A percentile compares a stretch with the other conserved stretches of the same genome.
Conservation (phyloP, 2,329 filamentous ascomycete species). For the Neopestalotiopsis sp. region DNA sequence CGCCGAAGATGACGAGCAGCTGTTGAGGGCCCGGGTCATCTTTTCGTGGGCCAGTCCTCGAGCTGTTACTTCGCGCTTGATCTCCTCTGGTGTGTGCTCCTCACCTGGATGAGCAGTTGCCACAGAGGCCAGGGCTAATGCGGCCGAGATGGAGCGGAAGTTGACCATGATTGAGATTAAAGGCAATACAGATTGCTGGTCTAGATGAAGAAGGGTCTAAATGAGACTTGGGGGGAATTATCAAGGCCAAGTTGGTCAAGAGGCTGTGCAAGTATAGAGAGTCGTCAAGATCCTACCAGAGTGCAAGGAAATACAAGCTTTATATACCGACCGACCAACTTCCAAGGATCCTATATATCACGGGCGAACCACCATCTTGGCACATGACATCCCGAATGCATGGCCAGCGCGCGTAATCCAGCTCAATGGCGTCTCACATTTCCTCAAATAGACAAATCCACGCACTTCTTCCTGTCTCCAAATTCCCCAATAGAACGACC, state of each 20-base stretch:
- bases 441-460: background rate
- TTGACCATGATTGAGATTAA: slow-evolving; percentile 7
- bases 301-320: background rate
- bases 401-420: background rate
- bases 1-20: background rate
- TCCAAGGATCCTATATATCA: background rate
- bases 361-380: background rate
- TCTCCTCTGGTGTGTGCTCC: slow-evolving; percentile 7
- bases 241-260: background rate
- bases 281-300: background rate
- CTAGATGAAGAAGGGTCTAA: background rate
- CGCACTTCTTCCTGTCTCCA: background rate
- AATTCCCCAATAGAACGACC: background rate
- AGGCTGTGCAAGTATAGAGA: background rate
- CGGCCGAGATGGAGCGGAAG: slow-evolving; percentile 6
- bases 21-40: background rate
- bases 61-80: slow-evolving; percentile 13
- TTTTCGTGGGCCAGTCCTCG: background rate
- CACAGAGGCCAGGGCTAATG: slow-evolving; percentile 15
- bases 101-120: slow-evolving; percentile 13
- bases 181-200: background rate
- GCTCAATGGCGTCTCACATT: background rate
- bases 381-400: background rate
- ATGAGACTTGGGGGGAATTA: background rate
- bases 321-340: background rate